These are phyloP conservation scores for Cokeromyces recurvatus DNA, from an alignment of 371 early-diverging fungal species.

Conservation along the genomic window DNA sequence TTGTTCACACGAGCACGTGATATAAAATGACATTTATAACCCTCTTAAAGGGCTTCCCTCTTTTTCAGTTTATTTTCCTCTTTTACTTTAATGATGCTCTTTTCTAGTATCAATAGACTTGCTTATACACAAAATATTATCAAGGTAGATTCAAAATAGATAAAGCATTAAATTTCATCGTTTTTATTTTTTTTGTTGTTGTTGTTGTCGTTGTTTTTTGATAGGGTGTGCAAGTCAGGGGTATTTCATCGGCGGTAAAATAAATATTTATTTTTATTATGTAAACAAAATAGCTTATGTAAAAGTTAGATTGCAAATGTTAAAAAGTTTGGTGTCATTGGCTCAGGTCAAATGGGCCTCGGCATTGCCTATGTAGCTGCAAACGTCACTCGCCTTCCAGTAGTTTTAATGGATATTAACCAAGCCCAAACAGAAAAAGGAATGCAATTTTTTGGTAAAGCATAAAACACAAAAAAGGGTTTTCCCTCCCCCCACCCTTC, in stretches of 20 bases:
- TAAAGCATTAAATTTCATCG: too few species aligned
- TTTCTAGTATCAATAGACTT: too few species aligned
- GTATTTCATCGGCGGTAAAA: slow-evolving; percentile 3
- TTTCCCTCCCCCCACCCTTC: too few species aligned
- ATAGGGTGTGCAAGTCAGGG: slow-evolving; percentile 6
- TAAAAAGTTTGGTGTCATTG: slow-evolving; percentile 70
- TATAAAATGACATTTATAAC: too few species aligned
- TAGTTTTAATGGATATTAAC: slow-evolving; percentile 81
- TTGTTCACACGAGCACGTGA: too few species aligned
- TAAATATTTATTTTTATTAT: background rate
- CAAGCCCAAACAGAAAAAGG: slow-evolving; percentile 80
- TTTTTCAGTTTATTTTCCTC: too few species aligned
- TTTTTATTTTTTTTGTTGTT: too few species aligned
- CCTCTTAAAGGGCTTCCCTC: too few species aligned
- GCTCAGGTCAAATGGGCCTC: slow-evolving; percentile 88
- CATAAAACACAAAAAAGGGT: background rate
- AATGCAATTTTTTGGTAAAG: slow-evolving; percentile 72
- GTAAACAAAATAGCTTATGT: background rate
- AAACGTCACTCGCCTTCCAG: slow-evolving; percentile 73
- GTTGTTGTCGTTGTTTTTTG: too few species aligned
- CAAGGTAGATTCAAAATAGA: too few species aligned
- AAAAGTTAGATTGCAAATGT: slow-evolving; percentile 37
- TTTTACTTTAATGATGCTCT: too few species aligned
- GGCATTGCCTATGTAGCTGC: slow-evolving; percentile 97
- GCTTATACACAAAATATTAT: too few species aligned